Percentiles rank a stretch among this genome's conserved stretches.
Evolutionary conservation across 805 yeast species (phyloP).

Genomic region (Isabelozyma rhagii): DNA sequence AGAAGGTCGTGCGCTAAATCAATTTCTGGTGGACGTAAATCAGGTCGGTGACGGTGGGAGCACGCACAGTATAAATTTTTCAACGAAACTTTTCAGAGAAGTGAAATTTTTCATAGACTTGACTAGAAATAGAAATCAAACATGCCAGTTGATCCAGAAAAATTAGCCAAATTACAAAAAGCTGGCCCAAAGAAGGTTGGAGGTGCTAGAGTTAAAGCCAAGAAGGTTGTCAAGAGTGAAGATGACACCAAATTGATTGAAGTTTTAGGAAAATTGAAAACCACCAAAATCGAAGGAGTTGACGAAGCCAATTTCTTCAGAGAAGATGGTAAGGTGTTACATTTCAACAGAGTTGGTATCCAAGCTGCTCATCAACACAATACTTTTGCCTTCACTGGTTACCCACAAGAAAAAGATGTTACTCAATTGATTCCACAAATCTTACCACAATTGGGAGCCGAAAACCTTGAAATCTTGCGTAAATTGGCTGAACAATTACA

Average conservation of each 20-base stretch:
- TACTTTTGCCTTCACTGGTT: slow-evolving; percentile 93
- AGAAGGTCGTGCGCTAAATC: background rate
- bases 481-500: slow-evolving; percentile 88
- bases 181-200: slow-evolving; percentile 74
- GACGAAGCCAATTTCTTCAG: slow-evolving; percentile 98
- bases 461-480: slow-evolving; percentile 84
- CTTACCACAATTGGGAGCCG: slow-evolving; percentile 95
- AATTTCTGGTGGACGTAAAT: background rate
- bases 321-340: slow-evolving; percentile 94
- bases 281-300: slow-evolving; percentile 82
- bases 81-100: background rate
- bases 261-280: slow-evolving; percentile 83
- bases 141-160: slow-evolving; percentile 92
- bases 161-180: slow-evolving; percentile 88
- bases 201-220: slow-evolving; percentile 89
- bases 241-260: slow-evolving; percentile 91
- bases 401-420: slow-evolving; percentile 87
- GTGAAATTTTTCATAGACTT: background rate
- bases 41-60: background rate
- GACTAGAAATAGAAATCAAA: slow-evolving; percentile 7
- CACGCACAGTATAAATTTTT: background rate
- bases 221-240: slow-evolving; percentile 67
- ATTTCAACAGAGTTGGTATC: slow-evolving; percentile 94
- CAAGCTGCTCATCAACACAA: slow-evolving; percentile 89
- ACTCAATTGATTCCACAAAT: slow-evolving; percentile 92